Conservation (phyloP, 2,329 filamentous ascomycete species). For the Ceratocystis harringtonii region DNA sequence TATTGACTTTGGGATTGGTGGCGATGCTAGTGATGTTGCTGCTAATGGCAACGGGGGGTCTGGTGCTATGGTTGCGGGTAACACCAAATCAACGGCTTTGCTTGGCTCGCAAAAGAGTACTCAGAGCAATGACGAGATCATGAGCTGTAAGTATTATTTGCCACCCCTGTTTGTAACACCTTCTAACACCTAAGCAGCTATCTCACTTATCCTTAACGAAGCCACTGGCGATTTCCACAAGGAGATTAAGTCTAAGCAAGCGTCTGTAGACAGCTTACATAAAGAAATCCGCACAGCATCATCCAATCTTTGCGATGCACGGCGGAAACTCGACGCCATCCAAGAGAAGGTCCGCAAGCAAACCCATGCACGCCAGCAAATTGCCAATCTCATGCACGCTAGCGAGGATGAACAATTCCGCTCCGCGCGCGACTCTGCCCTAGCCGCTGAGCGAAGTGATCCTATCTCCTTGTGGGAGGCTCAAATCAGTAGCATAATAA, state of each 20-base stretch:
- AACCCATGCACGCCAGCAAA: conserved; percentile 53
- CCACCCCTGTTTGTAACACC: background rate
- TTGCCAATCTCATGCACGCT: conserved; percentile 62
- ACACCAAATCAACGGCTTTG: conserved; percentile 25
- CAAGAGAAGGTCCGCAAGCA: conserved; percentile 49
- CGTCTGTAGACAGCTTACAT: conserved; percentile 68
- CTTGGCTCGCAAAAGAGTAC: conserved; percentile 37
- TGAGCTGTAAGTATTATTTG: conserved; percentile 47
- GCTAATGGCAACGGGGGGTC: conserved; percentile 28
- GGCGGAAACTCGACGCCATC: conserved; percentile 56
- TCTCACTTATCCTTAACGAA: conserved; percentile 66
- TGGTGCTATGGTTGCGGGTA: conserved; percentile 14
- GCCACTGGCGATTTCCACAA: conserved; percentile 65
- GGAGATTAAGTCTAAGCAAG: conserved; percentile 71
- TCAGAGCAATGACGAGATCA: conserved; percentile 66
- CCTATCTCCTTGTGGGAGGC: conserved; percentile 38
- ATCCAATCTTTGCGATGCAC: conserved; percentile 60
- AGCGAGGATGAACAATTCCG: conserved; percentile 52
- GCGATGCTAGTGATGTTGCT: conserved; percentile 37
- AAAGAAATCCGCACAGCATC: conserved; percentile 67
- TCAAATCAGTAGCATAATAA: conserved; percentile 35
- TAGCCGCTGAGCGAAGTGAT: conserved; percentile 26
- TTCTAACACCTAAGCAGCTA: conserved; percentile 40
- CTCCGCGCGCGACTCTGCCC: conserved; percentile 25
- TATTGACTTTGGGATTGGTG: conserved; percentile 85